Evolutionary conservation across 139 green algal genomes (phyloP).

Genomic region (Penium margaritaceum): DNA sequence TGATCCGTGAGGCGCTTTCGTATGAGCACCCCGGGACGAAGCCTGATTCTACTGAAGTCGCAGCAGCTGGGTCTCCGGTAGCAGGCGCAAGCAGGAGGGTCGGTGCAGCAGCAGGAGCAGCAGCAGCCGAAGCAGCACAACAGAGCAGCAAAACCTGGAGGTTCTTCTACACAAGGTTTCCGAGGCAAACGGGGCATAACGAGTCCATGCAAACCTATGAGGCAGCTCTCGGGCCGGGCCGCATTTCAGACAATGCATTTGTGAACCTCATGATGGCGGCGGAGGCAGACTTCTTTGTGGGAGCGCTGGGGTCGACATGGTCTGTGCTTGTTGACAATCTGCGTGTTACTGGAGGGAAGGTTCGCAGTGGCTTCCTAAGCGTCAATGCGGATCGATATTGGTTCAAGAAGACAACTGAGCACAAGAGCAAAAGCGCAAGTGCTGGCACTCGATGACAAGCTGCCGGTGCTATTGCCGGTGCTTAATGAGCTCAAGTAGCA

Average conservation of each 20-base stretch:
- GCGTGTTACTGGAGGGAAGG: slow-evolving; percentile 7
- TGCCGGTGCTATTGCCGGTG: no score
- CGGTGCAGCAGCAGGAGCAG: no score
- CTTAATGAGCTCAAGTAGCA: no score
- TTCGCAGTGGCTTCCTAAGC: neutral
- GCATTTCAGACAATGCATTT: slow-evolving; percentile 18
- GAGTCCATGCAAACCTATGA: slow-evolving; percentile 9
- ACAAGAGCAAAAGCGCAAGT: no score
- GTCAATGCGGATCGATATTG: slow-evolving; percentile 30
- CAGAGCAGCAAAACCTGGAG: no score
- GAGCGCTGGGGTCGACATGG: slow-evolving; percentile 25
- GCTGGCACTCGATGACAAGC: no score
- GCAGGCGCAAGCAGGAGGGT: no score
- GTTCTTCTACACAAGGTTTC: slow-evolving; percentile 4
- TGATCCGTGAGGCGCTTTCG: no score
- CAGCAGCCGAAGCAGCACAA: no score
- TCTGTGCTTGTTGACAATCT: slow-evolving; percentile 25
- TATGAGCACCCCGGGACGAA: no score
- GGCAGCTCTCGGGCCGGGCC: neutral
- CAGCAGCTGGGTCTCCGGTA: no score
- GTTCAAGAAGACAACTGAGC: slow-evolving; percentile 1
- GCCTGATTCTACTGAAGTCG: no score
- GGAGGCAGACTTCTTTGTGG: slow-evolving; percentile 21
- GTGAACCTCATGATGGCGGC: slow-evolving; percentile 29
- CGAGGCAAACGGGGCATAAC: neutral